Conservation (phyloP, 352 stramenopile species). For the Globisporangium abappressorium region DNA sequence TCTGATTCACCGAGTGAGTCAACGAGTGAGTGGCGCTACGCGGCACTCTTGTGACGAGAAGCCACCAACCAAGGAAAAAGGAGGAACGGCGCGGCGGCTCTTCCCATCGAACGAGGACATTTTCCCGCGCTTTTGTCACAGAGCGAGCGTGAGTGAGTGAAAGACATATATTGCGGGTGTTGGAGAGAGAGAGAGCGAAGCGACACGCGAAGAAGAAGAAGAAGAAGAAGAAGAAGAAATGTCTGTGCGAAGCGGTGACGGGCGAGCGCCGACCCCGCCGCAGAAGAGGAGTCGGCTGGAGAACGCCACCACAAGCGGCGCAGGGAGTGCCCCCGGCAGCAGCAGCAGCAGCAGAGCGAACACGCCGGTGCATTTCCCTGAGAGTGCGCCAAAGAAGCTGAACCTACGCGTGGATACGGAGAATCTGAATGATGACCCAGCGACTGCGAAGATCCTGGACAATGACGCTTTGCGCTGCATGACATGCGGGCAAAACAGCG, state of each 20-base stretch:
- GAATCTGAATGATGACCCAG: not conserved
- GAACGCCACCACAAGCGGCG: not conserved
- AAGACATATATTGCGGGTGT: not conserved
- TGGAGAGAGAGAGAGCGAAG: not conserved
- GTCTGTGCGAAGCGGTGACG: slow-evolving; percentile 4
- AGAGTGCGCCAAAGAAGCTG: not conserved
- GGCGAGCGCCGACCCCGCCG: slow-evolving; percentile 5
- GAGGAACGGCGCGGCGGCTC: not conserved
- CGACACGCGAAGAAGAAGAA: not conserved
- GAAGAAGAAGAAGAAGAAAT: not conserved
- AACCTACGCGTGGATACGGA: slow-evolving; percentile 5
- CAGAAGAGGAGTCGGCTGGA: slow-evolving; percentile 7
- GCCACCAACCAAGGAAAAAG: not conserved
- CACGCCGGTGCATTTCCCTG: not conserved
- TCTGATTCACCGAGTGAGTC: not conserved
- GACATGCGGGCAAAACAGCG: slow-evolving; percentile 12
- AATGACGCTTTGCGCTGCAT: slow-evolving; percentile 13
- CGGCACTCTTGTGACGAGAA: not conserved
- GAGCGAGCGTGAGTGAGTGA: not conserved
- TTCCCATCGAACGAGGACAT: not conserved
- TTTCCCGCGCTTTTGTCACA: not conserved
- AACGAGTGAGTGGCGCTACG: not conserved
- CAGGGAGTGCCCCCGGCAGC: not conserved
- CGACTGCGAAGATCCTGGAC: not conserved
- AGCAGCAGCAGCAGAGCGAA: slow-evolving; percentile 10